Evolutionary conservation across 1,139 yeast species (phyloP).

Genomic region (Wickerhamiella infanticola): DNA sequence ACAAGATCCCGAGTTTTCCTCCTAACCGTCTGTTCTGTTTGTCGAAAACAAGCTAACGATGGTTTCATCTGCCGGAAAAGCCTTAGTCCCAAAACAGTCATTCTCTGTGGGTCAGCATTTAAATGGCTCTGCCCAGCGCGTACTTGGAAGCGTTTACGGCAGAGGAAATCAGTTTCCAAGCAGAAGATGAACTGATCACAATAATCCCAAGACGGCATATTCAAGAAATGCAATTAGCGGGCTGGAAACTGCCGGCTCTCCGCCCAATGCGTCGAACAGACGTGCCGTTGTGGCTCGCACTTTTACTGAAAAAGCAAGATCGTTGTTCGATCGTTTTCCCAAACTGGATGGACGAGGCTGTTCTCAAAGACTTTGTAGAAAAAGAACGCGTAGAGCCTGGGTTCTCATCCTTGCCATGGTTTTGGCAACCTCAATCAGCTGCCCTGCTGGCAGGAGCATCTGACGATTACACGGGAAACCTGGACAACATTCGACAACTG

Average conservation of each 20-base stretch:
- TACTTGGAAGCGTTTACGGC: constrained; percentile 51
- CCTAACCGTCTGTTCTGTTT: background rate
- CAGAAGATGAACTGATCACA: constrained; percentile 61
- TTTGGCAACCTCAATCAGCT: constrained; percentile 75
- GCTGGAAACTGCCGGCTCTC: constrained; percentile 35
- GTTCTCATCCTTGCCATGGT: constrained; percentile 62
- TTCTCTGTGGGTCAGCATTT: background rate
- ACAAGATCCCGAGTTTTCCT: constrained; percentile 29
- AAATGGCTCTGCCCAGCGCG: constrained; percentile 51
- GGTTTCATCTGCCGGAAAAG: background rate
- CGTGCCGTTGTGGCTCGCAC: constrained; percentile 81
- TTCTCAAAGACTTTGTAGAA: constrained; percentile 44
- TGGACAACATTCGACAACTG: constrained; percentile 46
- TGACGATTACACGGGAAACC: constrained; percentile 59
- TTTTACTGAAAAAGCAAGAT: constrained; percentile 65
- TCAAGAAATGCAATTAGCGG: constrained; percentile 48
- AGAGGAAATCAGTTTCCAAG: constrained; percentile 65
- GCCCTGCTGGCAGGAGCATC: constrained; percentile 47
- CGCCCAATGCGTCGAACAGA: constrained; percentile 54
- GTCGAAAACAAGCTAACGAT: background rate
- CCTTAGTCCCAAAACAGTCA: no score
- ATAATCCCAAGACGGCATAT: constrained; percentile 64
- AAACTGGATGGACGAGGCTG: constrained; percentile 56
- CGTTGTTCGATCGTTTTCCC: constrained; percentile 83
- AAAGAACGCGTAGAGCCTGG: constrained; percentile 46